These are phyloP conservation scores for Talaromyces adpressus DNA, from an alignment of 495 filamentous ascomycete genomes.

Conservation along the genomic window DNA sequence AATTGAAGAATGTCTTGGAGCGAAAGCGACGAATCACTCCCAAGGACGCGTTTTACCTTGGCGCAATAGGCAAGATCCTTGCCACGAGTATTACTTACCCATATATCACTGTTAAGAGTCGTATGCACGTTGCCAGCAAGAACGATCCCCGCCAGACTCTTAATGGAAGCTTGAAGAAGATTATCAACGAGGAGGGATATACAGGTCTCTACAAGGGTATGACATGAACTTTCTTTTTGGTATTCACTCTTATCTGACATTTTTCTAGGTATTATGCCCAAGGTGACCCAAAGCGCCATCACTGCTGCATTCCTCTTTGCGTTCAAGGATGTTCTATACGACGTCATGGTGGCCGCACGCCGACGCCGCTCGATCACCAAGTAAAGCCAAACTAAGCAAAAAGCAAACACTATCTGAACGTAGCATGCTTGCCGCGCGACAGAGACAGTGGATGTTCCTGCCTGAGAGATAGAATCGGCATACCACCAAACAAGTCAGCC, in stretches of 20 bases:
- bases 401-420: not conserved
- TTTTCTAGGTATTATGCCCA: constrained; percentile 73
- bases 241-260: constrained; percentile 15
- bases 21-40: constrained; percentile 66
- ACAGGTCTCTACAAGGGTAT: constrained; percentile 84
- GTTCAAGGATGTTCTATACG: constrained; percentile 87
- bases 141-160: constrained; percentile 64
- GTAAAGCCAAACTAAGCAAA: constrained; percentile 13
- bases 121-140: constrained; percentile 82
- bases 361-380: constrained; percentile 35
- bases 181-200: constrained; percentile 83
- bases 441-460: not conserved
- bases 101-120: constrained; percentile 96
- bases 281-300: constrained; percentile 91
- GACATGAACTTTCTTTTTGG: constrained; percentile 4
- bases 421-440: not conserved
- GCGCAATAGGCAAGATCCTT: constrained; percentile 87
- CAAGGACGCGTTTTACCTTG: constrained; percentile 80
- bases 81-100: constrained; percentile 94
- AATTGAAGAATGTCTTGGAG: constrained; percentile 75
- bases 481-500: not conserved
- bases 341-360: constrained; percentile 49
- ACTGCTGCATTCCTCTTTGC: constrained; percentile 96
- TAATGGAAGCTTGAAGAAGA: constrained; percentile 63
- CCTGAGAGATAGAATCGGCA: not conserved